Base-by-base conservation (phyloP, 2,329 filamentous ascomycete species). In the Cladosporium cucumerinum region DNA sequence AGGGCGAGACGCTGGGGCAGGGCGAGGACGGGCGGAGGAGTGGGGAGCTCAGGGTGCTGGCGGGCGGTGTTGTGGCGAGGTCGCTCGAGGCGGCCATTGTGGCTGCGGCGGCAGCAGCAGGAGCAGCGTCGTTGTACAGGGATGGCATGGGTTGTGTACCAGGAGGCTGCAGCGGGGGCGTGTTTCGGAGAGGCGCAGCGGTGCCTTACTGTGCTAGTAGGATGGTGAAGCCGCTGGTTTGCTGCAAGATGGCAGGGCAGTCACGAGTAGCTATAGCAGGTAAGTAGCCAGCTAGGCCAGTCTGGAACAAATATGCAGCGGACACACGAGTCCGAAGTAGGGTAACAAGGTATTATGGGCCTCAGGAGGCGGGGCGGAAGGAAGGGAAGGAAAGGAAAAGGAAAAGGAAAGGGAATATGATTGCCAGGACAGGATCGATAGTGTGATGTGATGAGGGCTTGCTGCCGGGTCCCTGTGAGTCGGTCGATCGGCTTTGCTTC, bases 1-100 rank as follows among this genome's bases (percentile, higher is more conserved):
- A 84, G 7, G 89, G 89, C 21, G 84, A 81, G 21, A 82, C 78
- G 71, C 87, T 86, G 43, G 87, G 87, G 59, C 88, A 86, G n/a
- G 89, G 88, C 39, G 89, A 90, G 66, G 81, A 82, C 70, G 82
- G 80, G 72, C 82, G 83, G 52, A 70, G 67, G 26, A 68, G 65
- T 18, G 72, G 74, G 43, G 72, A 70, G 59, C 68, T 66, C 43
- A 69, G 67, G 62, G 62, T 72, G 71, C 68, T 74, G 63, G 61
- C 69, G 54, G 66, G 72, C 65, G 68, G 69, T 49, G 63, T 72
- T 61, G 51, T 54, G 26, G 65, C 66, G 65, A 34, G 65, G 28
- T 55, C 57, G 46, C 68, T 18, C 5, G 36, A n/a, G 16, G 16
- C 68, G 21, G 70, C 67, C 68, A 70, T 71, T 25, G 57, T 26